Evolutionary conservation across 2,329 filamentous ascomycete species (phyloP).

Genomic region (Colletotrichum nymphaeae): DNA sequence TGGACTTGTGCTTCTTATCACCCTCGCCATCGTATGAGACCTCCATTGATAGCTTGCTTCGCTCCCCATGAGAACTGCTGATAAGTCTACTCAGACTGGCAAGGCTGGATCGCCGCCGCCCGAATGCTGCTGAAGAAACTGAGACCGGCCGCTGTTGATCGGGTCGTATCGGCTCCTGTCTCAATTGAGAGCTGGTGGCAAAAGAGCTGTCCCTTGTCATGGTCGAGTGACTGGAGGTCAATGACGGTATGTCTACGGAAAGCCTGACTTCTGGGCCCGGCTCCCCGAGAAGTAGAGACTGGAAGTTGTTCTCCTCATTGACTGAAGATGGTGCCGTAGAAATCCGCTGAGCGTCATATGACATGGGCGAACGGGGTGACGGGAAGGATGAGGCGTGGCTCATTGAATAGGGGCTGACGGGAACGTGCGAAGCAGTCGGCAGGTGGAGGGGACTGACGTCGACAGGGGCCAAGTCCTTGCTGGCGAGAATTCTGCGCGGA

Average conservation of each 20-base stretch:
- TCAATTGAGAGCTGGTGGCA: constrained; percentile 56
- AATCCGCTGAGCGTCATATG: constrained; percentile 77
- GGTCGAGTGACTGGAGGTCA: constrained; percentile 81
- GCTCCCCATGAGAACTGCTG: constrained; percentile 78
- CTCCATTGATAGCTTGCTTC: constrained; percentile 80
- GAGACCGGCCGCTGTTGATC: constrained; percentile 70
- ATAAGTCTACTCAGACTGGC: constrained; percentile 82
- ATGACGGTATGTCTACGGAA: constrained; percentile 79
- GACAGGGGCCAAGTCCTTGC: constrained; percentile 61
- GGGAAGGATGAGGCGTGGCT: constrained; percentile 74
- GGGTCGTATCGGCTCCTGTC: constrained; percentile 55
- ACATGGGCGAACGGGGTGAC: constrained; percentile 76
- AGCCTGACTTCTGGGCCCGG: constrained; percentile 78
- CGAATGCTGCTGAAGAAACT: constrained; percentile 71
- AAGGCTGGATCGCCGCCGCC: constrained; percentile 79
- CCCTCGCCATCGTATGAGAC: constrained; percentile 67
- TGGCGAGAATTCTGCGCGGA: constrained; percentile 52
- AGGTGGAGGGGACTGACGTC: constrained; percentile 61
- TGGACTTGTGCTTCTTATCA: constrained; percentile 67
- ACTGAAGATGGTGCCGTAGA: constrained; percentile 82
- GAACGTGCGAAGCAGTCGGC: constrained; percentile 56
- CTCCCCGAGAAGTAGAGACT: constrained; percentile 78
- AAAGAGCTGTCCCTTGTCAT: constrained; percentile 77
- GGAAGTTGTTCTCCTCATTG: constrained; percentile 77
- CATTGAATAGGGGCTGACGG: constrained; percentile 74